Evolutionary conservation across 169 alveolate genomes (phyloP), one percentile per base, ranked within the genome.

Genomic region (Toxoplasma gondii): DNA sequence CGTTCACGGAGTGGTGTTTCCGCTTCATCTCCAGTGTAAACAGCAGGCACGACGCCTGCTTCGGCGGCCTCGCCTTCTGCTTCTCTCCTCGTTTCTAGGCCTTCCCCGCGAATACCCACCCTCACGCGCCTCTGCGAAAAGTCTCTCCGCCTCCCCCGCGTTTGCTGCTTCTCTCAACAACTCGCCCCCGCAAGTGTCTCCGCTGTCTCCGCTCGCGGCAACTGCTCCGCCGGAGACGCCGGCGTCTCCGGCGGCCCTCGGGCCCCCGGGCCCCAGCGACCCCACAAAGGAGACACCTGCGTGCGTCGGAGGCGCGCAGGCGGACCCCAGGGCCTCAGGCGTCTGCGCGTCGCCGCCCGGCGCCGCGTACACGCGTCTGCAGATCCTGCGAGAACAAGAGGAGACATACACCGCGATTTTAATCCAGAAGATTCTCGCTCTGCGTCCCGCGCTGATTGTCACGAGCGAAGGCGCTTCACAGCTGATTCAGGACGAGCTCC

Each of bases 321-420:
- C 34, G 24, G 74, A 31, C 34, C n/a, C 74, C n/a, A 31, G 74
- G 31, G 31, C 9, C 7, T 31, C 74, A 64, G 34, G n/a, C n/a
- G 34, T 22, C 74, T 16, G 7, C 29, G 74, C 74, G 74, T 27
- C 74, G 74, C 34, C 29, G 7, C 34, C 74, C 74, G 74, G 74
- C 34, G 74, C 74, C 74, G 24, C 74, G 34, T 64, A 64, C 86
- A 78, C 39, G 27, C 90, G 41, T 5, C 1, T 82, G 90, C 90
- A 82, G 64, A 24, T 82, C 31, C 80, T 86, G 92, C 7, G 70
- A 31, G 92, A 86, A 36, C 92, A 86, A 49, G 92, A 86, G 34
- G 80, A 31, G 80, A 38, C 29, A 2, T 53, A 34, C 49, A 39
- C 53, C 22, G 44, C 16, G 10, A 86, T 86, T 29, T 4, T 86